Conservation (phyloP, 1,284 basidiomycete species). For the Melampsora occidentalis region DNA sequence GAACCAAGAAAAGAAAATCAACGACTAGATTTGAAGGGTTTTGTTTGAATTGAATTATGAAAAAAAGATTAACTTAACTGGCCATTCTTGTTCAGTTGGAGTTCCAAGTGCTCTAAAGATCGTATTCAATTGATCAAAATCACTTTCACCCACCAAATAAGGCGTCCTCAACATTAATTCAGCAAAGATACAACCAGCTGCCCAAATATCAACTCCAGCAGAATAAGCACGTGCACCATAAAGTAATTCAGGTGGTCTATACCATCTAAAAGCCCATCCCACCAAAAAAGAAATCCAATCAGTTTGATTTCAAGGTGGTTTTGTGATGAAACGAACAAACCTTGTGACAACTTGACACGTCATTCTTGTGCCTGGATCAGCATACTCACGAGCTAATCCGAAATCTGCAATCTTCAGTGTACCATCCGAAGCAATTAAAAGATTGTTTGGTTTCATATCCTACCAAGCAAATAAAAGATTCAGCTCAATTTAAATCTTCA, state of each 20-base stretch:
- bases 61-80: conserved; percentile 59
- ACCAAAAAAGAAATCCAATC: neutral
- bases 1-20: conserved; percentile 21
- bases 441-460: conserved; percentile 98
- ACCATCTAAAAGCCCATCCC: conserved; percentile 67
- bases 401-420: conserved; percentile 98
- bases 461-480: conserved; percentile 55
- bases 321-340: conserved; percentile 57
- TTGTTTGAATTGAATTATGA: neutral
- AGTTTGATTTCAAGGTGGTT: neutral
- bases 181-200: conserved; percentile 91
- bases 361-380: conserved; percentile 90
- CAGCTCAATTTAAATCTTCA: neutral
- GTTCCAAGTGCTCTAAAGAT: conserved; percentile 92
- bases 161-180: conserved; percentile 93
- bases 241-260: conserved; percentile 88
- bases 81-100: conserved; percentile 95
- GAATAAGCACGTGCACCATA: conserved; percentile 85
- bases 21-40: neutral
- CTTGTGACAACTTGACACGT: conserved; percentile 96
- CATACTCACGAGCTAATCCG: conserved; percentile 92
- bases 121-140: conserved; percentile 92
- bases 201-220: conserved; percentile 87
- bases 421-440: conserved; percentile 85
- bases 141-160: conserved; percentile 86